phyloP scores from a whole-genome alignment of 108 stramenopile species.

The Nitzschia sp. region DNA sequence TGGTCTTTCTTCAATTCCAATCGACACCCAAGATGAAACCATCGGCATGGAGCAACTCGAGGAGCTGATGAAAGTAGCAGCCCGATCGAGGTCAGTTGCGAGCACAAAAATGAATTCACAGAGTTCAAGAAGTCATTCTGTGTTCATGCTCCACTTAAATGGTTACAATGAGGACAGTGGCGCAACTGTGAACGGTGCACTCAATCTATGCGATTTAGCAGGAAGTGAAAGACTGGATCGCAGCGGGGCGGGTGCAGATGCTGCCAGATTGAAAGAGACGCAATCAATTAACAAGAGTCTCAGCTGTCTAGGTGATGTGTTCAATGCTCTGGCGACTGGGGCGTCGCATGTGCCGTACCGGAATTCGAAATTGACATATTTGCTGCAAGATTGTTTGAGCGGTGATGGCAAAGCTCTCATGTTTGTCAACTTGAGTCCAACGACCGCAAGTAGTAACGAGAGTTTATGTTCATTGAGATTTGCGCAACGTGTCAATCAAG shows the following conservation, averaged over 20 bases:
- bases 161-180: slow-evolving; percentile 89
- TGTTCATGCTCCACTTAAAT: slow-evolving; percentile 96
- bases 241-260: slow-evolving; percentile 85
- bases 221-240: slow-evolving; percentile 97
- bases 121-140: slow-evolving; percentile 96
- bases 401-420: slow-evolving; percentile 97
- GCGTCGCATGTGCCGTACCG: slow-evolving; percentile 92
- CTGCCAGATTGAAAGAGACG: slow-evolving; percentile 90
- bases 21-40: slow-evolving; percentile 71
- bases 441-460: slow-evolving; percentile 78
- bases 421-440: slow-evolving; percentile 94
- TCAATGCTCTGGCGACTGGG: slow-evolving; percentile 88
- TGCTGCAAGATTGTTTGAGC: slow-evolving; percentile 91
- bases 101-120: slow-evolving; percentile 98
- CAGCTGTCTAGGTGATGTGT: slow-evolving; percentile 97
- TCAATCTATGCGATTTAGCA: slow-evolving; percentile 98
- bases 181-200: slow-evolving; percentile 87
- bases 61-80: slow-evolving; percentile 84
- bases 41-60: slow-evolving; percentile 81
- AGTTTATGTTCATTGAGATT: slow-evolving; percentile 94
- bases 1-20: slow-evolving; percentile 80
- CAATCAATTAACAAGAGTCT: slow-evolving; percentile 98
- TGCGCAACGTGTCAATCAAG: slow-evolving; percentile 77
- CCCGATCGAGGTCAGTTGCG: slow-evolving; percentile 90
- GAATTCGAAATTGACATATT: slow-evolving; percentile 93